Evolutionary conservation across 345 rosid genomes (phyloP), one percentile per base, ranked within the genome.

Genomic region (Schrenkiella parvula): DNA sequence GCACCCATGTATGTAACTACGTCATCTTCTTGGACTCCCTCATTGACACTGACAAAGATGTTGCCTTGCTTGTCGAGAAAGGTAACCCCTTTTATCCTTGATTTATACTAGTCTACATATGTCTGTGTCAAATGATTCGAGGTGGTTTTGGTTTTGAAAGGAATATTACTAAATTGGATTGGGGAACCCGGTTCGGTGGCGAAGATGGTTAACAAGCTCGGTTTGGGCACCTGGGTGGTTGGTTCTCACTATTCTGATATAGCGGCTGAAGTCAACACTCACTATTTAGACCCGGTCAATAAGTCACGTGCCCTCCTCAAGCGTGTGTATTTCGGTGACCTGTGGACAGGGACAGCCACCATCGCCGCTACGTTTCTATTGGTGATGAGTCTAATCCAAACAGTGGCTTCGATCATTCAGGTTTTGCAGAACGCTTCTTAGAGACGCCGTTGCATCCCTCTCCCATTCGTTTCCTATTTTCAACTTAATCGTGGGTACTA

Each of bases 171-270:
- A 15, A 14, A 68, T 1, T 60, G 70, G 74, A 3, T 31, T 5
- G 76, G 75, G 4, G 23, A 35, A 34, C 31, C 18, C 4, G 38
- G 22, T 18, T 10, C 41, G 18, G 73, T 66, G 8, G 77, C 76
- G 0, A n/a, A 8, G 9, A 42, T 79, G 48, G 25, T 79, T 15
- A 79, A 75, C 57, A 79, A 51, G 8, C 79, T 79, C 3, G 39
- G 65, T 47, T 3, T 18, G 1, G 39, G 62, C 10, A 37, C 53
- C 38, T 1, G 9, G 0, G 43, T 18, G 1, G 0, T 0, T 31
- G 2, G 3, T 1, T 43, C 46, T 2, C 28, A 44, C 41, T 65
- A 68, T n/a, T 18, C 14, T 17, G 8, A 56, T 1, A 9, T 57
- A 21, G 65, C 11, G 15, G 6, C 0, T 21, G 0, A 57, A 31